phyloP scores from a whole-genome alignment of 768 basidiomycete genomes.

The Rhizopogon vinicolor region DNA sequence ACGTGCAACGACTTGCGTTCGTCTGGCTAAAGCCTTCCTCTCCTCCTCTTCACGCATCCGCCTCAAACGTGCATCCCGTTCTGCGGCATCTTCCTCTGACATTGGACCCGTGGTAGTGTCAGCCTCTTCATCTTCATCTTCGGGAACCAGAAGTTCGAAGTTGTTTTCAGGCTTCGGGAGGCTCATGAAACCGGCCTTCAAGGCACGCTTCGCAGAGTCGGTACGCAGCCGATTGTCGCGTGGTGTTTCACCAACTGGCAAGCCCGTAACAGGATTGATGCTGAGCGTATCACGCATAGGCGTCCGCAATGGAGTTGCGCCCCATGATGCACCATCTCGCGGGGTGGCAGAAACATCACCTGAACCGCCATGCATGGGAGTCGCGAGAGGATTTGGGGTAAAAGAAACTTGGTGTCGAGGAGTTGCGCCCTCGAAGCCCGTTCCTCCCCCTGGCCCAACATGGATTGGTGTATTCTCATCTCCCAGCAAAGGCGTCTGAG shows the following conservation, averaged over 20 bases:
- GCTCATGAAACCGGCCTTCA: slow-evolving; percentile 76
- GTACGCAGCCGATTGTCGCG: slow-evolving; percentile 64
- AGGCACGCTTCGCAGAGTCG: slow-evolving; percentile 65
- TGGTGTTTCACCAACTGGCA: slow-evolving; percentile 63
- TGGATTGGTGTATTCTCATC: slow-evolving; percentile 98
- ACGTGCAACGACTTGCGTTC: slow-evolving; percentile 77
- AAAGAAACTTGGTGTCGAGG: slow-evolving; percentile 88
- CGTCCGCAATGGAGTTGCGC: slow-evolving; percentile 86
- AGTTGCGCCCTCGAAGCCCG: slow-evolving; percentile 93
- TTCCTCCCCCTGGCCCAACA: slow-evolving; percentile 63
- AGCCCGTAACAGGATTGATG: slow-evolving; percentile 73
- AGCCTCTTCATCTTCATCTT: slow-evolving; percentile 63
- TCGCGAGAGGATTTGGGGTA: slow-evolving; percentile 95
- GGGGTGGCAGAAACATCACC: slow-evolving; percentile 51
- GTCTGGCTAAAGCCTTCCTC: slow-evolving; percentile 70
- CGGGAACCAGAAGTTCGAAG: slow-evolving; percentile 90
- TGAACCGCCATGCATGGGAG: slow-evolving; percentile 56
- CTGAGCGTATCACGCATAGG: slow-evolving; percentile 89
- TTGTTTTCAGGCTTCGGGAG: slow-evolving; percentile 96
- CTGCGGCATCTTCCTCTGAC: slow-evolving; percentile 84
- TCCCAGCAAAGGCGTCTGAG: slow-evolving; percentile 91
- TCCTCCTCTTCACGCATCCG: slow-evolving; percentile 73
- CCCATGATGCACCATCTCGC: slow-evolving; percentile 32
- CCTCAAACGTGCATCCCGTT: slow-evolving; percentile 74
- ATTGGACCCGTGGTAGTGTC: slow-evolving; percentile 15